Percentiles rank a stretch among this genome's conserved stretches.
phyloP scores from a whole-genome alignment of 2,329 filamentous ascomycete genomes.

The Curvularia sp. region DNA sequence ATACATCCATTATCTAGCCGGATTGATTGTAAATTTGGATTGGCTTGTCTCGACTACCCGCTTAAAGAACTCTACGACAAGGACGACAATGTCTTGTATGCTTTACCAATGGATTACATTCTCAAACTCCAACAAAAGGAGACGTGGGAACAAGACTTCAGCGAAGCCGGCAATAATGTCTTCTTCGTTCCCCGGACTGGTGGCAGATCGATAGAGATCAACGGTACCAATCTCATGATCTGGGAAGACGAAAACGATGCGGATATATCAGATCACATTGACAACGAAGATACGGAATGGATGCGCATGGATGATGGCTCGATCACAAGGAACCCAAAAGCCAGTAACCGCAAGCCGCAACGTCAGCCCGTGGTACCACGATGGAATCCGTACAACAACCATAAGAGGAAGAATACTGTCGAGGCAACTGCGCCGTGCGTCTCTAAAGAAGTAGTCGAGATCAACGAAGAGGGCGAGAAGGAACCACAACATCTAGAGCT shows the following conservation, averaged over 20 bases:
- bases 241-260: conserved; percentile 51
- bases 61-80: conserved; percentile 47
- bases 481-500: conserved; percentile 23
- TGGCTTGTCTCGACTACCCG: conserved; percentile 47
- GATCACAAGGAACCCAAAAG: conserved; percentile 47
- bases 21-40: conserved; percentile 49
- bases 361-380: conserved; percentile 35
- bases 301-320: conserved; percentile 49
- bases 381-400: conserved; percentile 45
- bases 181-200: conserved; percentile 51
- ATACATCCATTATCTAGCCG: conserved; percentile 49
- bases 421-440: conserved; percentile 32
- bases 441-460: conserved; percentile 30
- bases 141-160: conserved; percentile 49
- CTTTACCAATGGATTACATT: conserved; percentile 51
- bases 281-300: conserved; percentile 46
- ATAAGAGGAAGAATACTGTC: conserved; percentile 35
- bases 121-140: conserved; percentile 48
- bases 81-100: conserved; percentile 48
- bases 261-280: conserved; percentile 49
- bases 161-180: conserved; percentile 25
- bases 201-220: conserved; percentile 46
- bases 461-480: conserved; percentile 17
- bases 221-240: conserved; percentile 50
- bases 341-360: conserved; percentile 42